phyloP scores from a whole-genome alignment of 805 yeast genomes.

The Cyberlindnera sargentensis region DNA sequence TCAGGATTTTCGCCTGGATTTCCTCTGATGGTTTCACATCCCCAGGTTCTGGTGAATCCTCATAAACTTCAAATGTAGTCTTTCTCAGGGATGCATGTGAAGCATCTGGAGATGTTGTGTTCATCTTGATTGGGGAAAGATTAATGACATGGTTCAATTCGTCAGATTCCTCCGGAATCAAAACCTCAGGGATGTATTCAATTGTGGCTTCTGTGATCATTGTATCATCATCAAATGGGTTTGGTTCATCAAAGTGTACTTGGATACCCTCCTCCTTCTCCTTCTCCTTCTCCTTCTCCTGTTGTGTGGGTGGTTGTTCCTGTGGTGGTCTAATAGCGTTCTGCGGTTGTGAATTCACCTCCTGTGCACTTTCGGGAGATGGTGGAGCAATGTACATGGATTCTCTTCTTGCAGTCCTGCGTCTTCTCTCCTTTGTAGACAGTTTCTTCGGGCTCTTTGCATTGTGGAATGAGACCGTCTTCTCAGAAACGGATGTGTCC shows the following conservation, averaged over 20 bases:
- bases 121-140: slow-evolving; percentile 19
- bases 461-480: slow-evolving; percentile 21
- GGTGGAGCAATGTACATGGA: slow-evolving; percentile 30
- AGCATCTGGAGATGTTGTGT: slow-evolving; percentile 11
- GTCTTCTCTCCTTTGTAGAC: slow-evolving; percentile 24
- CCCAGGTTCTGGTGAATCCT: slow-evolving; percentile 15
- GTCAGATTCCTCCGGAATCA: slow-evolving; percentile 1
- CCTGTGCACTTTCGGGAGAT: not conserved
- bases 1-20: slow-evolving; percentile 10
- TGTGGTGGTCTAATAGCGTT: not conserved
- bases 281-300: not conserved
- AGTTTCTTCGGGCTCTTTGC: slow-evolving; percentile 19
- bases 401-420: slow-evolving; percentile 35
- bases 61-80: slow-evolving; percentile 15
- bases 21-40: not conserved
- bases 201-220: not conserved
- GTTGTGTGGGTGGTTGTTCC: not conserved
- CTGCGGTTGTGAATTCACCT: not conserved
- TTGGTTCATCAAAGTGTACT: slow-evolving; percentile 20
- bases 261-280: slow-evolving; percentile 11
- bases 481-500: slow-evolving; percentile 12
- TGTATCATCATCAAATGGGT: slow-evolving; percentile 14
- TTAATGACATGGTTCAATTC: slow-evolving; percentile 11
- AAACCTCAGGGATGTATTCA: slow-evolving; percentile 1
- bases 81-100: slow-evolving; percentile 1